Base-by-base conservation (phyloP, 768 basidiomycete genomes). In the Pleurotus tuoliensis region DNA sequence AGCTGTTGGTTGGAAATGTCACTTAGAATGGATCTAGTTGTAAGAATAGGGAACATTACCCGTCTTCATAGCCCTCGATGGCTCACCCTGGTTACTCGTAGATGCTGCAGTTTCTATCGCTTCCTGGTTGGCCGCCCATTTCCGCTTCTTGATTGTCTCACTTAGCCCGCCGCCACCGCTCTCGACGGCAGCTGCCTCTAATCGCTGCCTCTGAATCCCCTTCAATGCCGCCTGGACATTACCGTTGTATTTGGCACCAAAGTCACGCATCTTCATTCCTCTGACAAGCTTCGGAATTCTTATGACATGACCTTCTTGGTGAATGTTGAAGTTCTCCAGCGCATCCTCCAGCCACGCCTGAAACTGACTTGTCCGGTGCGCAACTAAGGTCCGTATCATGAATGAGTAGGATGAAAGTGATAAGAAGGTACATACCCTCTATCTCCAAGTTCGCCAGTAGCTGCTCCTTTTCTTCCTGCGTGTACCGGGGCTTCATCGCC, bases 271-370 rank as follows among this genome's bases (percentile, higher is more conserved):
- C 12, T 83, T 82, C 68, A 92, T 83, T 25, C 72, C 72, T 34
- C 88, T 81, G 37, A 92, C 84, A 60, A 85, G 82, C 63, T 84
- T 88, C 0, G 90, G 90, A 30, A 92, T 88, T 50, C 86, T 82
- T 15, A 80, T 81, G 2, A 92, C 81, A 56, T 84, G 84, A 0
- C 83, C 83, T 64, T 92, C 88, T 65, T 90, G 87, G 63, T 88
- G 87, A 22, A 86, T 78, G 2, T 77, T 81, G 66, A 91, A 92
- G 64, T 84, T 86, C 61, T 89, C 83, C 52, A 92, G 83, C 3
- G 82, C 79, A 66, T 87, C 86, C 52, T 79, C 74, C 27, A 92
- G 86, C 83, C 84, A 88, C 76, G 82, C 80, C 67, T 87, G 82
- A 59, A 92, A 82, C 65, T 89, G 88, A 49, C 82, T 79, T 20